Evolutionary conservation across 2,329 filamentous ascomycete species (phyloP).

Genomic region (Aspergillus brunneoviolaceus): DNA sequence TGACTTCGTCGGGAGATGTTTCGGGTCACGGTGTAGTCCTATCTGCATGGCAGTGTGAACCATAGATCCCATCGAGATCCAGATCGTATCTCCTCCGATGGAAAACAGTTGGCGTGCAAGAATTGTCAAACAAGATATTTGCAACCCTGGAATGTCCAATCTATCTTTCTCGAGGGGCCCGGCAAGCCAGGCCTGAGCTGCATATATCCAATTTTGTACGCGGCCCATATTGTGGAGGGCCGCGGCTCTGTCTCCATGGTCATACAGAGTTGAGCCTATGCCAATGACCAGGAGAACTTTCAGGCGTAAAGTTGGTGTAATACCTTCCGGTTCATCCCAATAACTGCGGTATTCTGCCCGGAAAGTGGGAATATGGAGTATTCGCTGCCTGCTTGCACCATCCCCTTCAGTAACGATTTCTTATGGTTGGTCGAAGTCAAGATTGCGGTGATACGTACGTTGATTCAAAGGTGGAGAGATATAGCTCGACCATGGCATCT

Average conservation of each 20-base stretch:
- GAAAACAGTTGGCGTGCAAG: constrained; percentile 18
- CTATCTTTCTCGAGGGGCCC: constrained; percentile 24
- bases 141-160: constrained; percentile 16
- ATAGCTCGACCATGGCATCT: no score
- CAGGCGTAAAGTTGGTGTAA: neutral
- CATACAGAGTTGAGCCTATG: constrained; percentile 24
- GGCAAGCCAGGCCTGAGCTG: constrained; percentile 23
- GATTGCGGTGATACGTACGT: no score
- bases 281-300: constrained; percentile 8
- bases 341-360: neutral
- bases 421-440: no score
- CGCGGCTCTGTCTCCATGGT: no score
- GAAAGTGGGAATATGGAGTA: constrained; percentile 8
- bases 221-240: no score
- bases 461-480: no score
- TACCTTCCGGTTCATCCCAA: neutral
- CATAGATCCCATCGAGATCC: constrained; percentile 34
- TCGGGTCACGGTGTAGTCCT: constrained; percentile 34
- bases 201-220: constrained; percentile 12
- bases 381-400: neutral
- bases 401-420: no score
- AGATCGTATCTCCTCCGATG: constrained; percentile 32
- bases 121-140: constrained; percentile 21
- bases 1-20: constrained; percentile 19
- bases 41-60: constrained; percentile 32